Percentiles rank a stretch among this genome's conserved stretches.
Evolutionary conservation across 1,139 yeast species (phyloP).

Genomic region (Petasospora rhodanensis): DNA sequence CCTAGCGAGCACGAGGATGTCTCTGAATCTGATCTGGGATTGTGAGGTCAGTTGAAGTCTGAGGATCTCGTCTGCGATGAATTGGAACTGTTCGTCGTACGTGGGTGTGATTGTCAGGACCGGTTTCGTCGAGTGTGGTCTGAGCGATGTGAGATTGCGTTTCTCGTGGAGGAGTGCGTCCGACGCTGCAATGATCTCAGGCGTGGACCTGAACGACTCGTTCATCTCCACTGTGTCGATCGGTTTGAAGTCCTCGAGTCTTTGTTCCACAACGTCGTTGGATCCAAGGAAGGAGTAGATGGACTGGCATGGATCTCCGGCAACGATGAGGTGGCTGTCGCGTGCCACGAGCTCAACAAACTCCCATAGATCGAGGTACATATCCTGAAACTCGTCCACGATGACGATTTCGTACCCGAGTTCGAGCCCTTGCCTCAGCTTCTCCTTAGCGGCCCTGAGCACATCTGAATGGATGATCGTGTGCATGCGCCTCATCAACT

Average conservation of each 20-base stretch:
- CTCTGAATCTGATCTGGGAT: conserved; percentile 42
- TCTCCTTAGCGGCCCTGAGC: conserved; percentile 29
- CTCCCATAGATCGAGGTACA: conserved; percentile 47
- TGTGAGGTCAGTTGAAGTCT: conserved; percentile 46
- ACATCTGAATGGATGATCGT: conserved; percentile 41
- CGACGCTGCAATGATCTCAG: conserved; percentile 47
- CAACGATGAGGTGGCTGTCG: conserved; percentile 52
- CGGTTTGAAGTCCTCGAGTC: conserved; percentile 15
- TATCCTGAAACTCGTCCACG: conserved; percentile 77
- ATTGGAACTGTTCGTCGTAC: conserved; percentile 36
- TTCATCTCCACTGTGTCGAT: conserved; percentile 33
- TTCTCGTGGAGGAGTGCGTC: conserved; percentile 27
- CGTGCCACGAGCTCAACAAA: conserved; percentile 38
- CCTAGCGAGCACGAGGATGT: conserved; percentile 51
- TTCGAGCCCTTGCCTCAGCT: conserved; percentile 17
- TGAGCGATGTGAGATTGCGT: conserved; percentile 5
- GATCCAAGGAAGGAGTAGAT: conserved; percentile 65
- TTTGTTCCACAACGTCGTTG: conserved; percentile 28
- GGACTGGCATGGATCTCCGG: conserved; percentile 74
- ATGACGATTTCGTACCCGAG: conserved; percentile 37
- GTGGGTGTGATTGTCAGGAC: conserved; percentile 28
- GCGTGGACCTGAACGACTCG: conserved; percentile 57
- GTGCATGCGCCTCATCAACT: conserved; percentile 30
- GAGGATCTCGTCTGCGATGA: conserved; percentile 42
- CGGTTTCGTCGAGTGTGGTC: conserved; percentile 30